A percentile compares a stretch with the other conserved stretches of the same genome.
phyloP scores from a whole-genome alignment of 768 basidiomycete species.

The Lactarius hengduanensis region DNA sequence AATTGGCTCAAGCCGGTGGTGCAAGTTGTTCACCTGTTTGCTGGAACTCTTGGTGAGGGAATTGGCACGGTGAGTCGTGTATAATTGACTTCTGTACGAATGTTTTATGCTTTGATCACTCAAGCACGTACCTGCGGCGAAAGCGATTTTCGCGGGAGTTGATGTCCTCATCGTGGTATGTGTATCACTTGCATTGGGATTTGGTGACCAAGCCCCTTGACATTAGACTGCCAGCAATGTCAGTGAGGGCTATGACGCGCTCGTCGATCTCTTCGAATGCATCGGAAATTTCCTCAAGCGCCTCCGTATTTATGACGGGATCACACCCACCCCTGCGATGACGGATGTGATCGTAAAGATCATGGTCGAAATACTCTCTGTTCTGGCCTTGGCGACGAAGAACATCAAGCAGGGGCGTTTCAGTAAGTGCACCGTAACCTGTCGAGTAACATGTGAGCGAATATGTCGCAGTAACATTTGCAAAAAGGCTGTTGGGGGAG shows the following conservation, averaged over 20 bases:
- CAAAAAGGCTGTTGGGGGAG: slow-evolving; percentile 4
- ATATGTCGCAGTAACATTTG: slow-evolving; percentile 1
- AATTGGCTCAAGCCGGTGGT: slow-evolving; percentile 10
- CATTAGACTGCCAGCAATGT: slow-evolving; percentile 4
- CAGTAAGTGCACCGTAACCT: background rate
- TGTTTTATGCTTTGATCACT: background rate
- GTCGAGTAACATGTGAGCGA: background rate
- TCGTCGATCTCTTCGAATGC: slow-evolving; percentile 15
- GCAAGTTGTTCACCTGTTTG: slow-evolving; percentile 2
- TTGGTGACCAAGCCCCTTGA: background rate
- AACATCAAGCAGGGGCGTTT: slow-evolving; percentile 16
- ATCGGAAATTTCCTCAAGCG: slow-evolving; percentile 11
- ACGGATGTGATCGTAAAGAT: slow-evolving; percentile 13
- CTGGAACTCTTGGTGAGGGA: slow-evolving; percentile 7
- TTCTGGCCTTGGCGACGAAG: slow-evolving; percentile 14
- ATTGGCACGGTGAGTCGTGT: background rate
- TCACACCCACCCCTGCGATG: background rate
- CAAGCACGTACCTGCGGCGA: background rate
- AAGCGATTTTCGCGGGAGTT: slow-evolving; percentile 15
- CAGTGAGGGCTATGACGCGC: slow-evolving; percentile 17
- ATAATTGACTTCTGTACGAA: background rate
- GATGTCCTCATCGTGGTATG: slow-evolving; percentile 13
- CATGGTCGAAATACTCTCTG: slow-evolving; percentile 13
- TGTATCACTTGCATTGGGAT: background rate
- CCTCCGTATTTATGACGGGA: slow-evolving; percentile 4